Conservation (phyloP, 2,329 filamentous ascomycete genomes). For the Talaromyces pinophilus region DNA sequence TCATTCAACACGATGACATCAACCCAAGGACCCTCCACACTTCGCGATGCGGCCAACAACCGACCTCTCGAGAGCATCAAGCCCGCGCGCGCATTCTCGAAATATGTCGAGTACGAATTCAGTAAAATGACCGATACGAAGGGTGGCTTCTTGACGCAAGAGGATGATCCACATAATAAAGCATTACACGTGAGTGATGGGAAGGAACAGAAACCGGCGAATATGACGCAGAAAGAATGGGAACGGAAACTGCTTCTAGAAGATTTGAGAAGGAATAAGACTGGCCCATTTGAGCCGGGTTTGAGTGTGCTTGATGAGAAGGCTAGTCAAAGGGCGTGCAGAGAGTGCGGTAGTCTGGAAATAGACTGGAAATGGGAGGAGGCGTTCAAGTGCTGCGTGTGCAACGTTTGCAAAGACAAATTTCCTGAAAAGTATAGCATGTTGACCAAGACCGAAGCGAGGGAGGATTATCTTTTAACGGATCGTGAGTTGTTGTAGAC, state of each 20-base stretch:
- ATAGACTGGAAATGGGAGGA: conserved; percentile 97
- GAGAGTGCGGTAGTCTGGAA: conserved; percentile 79
- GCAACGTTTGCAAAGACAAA: conserved; percentile 83
- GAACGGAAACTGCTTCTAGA: conserved; percentile 76
- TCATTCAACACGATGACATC: conserved; percentile 64
- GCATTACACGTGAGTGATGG: conserved; percentile 62
- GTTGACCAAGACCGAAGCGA: conserved; percentile 93
- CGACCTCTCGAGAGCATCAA: conserved; percentile 58
- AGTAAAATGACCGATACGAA: conserved; percentile 98
- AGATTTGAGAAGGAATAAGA: conserved; percentile 69
- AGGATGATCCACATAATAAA: conserved; percentile 88
- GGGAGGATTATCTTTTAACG: conserved; percentile 91
- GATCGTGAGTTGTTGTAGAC: conserved; percentile 63
- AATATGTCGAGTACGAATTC: conserved; percentile 97
- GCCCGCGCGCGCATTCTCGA: conserved; percentile 83
- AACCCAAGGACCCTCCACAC: conserved; percentile 56
- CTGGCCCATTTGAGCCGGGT: conserved; percentile 84
- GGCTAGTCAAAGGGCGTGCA: conserved; percentile 70
- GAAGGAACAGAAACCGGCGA: conserved; percentile 70
- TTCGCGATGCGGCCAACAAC: conserved; percentile 63
- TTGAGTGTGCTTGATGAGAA: conserved; percentile 71
- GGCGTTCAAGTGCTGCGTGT: conserved; percentile 73
- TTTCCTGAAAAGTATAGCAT: conserved; percentile 90
- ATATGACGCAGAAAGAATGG: conserved; percentile 92
- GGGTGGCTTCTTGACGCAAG: conserved; percentile 85